Base-by-base conservation (phyloP, 441 rosid genomes). In the Theobroma grandiflorum region DNA sequence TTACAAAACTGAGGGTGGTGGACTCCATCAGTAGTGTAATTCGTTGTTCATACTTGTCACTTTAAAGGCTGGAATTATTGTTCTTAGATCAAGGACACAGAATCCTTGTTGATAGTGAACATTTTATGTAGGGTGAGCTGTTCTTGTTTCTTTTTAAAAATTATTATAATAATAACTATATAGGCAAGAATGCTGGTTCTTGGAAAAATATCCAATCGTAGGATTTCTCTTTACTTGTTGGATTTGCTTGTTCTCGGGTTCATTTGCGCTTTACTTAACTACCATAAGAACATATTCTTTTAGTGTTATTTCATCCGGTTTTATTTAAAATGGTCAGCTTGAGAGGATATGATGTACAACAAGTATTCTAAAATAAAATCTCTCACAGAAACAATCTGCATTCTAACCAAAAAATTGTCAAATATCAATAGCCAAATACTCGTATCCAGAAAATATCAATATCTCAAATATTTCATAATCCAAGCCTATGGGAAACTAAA, bases 261-360 rank as follows among this genome's bases (percentile, higher is more conserved):
- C n/a, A 72, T 53, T 71, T 72, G 76, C 33, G 64, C 35, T 37
- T 37, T 40, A 18, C 4, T 11, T 72, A 35, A 73, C n/a, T 37
- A 10, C 65, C 76, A 55, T 73, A 73, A 38, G 50, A 38, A 38
- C 2, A 38, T 6, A 18, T 55, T 57, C n/a, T 18, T 55, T 73
- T 55, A 1, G 50, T n/a, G 11, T 33, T 35, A 47, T 72, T 72
- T 26, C 35, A 9, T 72, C 7, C n/a, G 40, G 3, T 55, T n/a
- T 72, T 53, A 72, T 11, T 53, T n/a, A 37, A 72, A 72, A 37
- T 72, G 63, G 35, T 72, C 35, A 72, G 35, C 63, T 35, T 72
- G 63, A 37, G 45, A 52, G 6, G 33, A n/a, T 37, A 72, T 72
- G 53, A 69, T 69, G 20, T 15, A 68, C 4, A 20, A 5, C 53